These are phyloP conservation scores for Trichosporon sp. DNA, from an alignment of 1,284 basidiomycete species.

Conservation along the genomic window DNA sequence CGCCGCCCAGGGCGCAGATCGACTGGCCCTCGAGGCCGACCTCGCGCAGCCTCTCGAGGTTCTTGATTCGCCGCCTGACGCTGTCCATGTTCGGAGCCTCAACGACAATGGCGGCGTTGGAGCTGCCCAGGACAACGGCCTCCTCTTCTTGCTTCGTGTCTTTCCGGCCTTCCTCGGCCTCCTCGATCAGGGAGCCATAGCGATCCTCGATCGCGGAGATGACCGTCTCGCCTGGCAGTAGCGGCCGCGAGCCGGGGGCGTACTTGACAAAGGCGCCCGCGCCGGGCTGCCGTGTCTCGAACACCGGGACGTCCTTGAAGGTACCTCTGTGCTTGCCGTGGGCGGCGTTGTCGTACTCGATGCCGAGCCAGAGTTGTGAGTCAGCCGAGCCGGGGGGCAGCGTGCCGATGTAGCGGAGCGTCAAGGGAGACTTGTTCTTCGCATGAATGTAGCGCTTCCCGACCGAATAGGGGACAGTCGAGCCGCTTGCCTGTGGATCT, in stretches of 20 bases:
- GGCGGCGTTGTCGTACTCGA: constrained; percentile 86
- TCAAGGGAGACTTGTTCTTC: constrained; percentile 34
- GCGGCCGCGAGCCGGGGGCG: not conserved
- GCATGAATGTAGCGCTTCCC: constrained; percentile 37
- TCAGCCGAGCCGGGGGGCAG: constrained; percentile 20
- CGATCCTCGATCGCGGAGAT: constrained; percentile 67
- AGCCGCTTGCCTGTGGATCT: not conserved
- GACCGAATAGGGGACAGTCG: constrained; percentile 10
- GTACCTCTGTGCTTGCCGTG: constrained; percentile 83
- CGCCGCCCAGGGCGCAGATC: constrained; percentile 56
- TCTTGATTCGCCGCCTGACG: constrained; percentile 65
- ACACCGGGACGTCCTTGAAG: constrained; percentile 74
- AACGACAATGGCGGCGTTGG: constrained; percentile 73
- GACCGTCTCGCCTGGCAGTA: constrained; percentile 62
- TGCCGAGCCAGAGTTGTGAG: constrained; percentile 67
- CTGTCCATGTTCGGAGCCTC: constrained; percentile 79
- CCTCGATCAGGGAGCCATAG: constrained; percentile 53
- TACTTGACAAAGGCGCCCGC: constrained; percentile 45
- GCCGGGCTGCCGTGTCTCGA: constrained; percentile 49
- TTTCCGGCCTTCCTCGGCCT: not conserved
- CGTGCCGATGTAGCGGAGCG: constrained; percentile 40
- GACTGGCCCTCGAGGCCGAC: constrained; percentile 69
- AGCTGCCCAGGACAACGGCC: constrained; percentile 67
- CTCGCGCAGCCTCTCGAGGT: constrained; percentile 65
- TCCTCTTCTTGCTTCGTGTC: constrained; percentile 51